Conservation (phyloP, 1,139 yeast genomes). For the Wickerhamomyces sp. region DNA sequence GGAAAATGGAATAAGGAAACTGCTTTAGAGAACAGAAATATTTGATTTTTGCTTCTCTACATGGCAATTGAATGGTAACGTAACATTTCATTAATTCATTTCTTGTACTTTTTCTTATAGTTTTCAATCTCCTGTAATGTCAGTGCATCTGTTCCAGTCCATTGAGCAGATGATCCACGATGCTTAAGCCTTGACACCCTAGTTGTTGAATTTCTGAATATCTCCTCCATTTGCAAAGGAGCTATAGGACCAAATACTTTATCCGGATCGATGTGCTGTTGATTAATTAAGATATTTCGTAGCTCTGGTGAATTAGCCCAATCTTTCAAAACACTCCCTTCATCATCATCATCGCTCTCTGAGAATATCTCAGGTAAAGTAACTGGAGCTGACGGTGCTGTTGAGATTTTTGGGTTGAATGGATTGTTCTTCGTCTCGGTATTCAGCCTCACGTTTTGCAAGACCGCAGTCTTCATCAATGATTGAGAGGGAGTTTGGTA, state of each 20-base stretch:
- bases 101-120: slow-evolving; percentile 37
- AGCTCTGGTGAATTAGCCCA: slow-evolving; percentile 76
- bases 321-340: slow-evolving; percentile 46
- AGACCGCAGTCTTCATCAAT: slow-evolving; percentile 29
- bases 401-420: slow-evolving; percentile 17
- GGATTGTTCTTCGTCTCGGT: slow-evolving; percentile 15
- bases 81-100: slow-evolving; percentile 3
- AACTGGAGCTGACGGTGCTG: slow-evolving; percentile 15
- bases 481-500: slow-evolving; percentile 16
- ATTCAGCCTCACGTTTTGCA: slow-evolving; percentile 27
- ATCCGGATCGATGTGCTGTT: slow-evolving; percentile 63
- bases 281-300: slow-evolving; percentile 45
- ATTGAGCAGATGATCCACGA: slow-evolving; percentile 54
- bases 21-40: slow-evolving; percentile 49
- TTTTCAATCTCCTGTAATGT: slow-evolving; percentile 41
- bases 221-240: slow-evolving; percentile 60
- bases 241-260: slow-evolving; percentile 76
- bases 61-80: no score
- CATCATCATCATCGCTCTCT: slow-evolving; percentile 53
- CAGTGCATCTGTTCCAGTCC: slow-evolving; percentile 42
- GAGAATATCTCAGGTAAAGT: slow-evolving; percentile 42
- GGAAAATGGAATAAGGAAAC: slow-evolving; percentile 60
- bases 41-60: no score
- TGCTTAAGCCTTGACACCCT: slow-evolving; percentile 44
- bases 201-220: slow-evolving; percentile 46